Base-by-base conservation (phyloP, 495 filamentous ascomycete species). In the Aspergillus sclerotiicarbonarius region DNA sequence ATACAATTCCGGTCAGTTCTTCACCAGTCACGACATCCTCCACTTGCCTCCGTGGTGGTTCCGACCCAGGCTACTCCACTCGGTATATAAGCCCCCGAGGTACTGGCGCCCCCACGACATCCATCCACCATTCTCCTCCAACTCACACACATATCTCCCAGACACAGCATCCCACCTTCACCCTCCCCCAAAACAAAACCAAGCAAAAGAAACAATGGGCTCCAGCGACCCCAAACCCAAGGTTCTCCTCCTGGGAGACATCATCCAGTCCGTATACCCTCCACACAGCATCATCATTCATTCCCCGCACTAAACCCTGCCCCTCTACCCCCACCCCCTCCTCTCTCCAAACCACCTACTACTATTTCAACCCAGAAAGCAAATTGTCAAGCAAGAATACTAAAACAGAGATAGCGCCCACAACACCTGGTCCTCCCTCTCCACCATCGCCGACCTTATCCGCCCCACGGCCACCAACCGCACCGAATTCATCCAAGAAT, bases 401-500 rank as follows among this genome's bases (percentile, higher is more conserved):
- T 35, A 50, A 56, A 9, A 31, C 15, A 32, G 18, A 13, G 29
- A 37, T 59, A 69, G 67, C 63, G 80, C 81, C 31, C 69, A 76
- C 44, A 67, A 72, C 46, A 70, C 76, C 46, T 87, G 80, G 80
- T 54, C 73, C 32, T 63, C 77, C 8, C 76, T 87, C 31, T 70
- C 74, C 37, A 67, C 75, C 32, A 55, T 84, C 45, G 81, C 75
- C 20, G 77, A 84, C 8, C 64, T 86, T 10, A 51, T 84, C 20
- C 66, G 57, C 0, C 73, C 82, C 8, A 67, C 65, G 51, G 71
- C 83, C 20, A 78, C 65, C n/a, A 87, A 76, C 67, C 84, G 84
- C 62, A 66, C 69, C 39, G 82, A 87, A 16, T 96, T 98, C 70
- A 69, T 96, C 31, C 64, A 84, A 47, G 90, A 96, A 76, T 89